Conservation (phyloP, 2,329 filamentous ascomycete genomes). For the Teratosphaeria epicoccoides region DNA sequence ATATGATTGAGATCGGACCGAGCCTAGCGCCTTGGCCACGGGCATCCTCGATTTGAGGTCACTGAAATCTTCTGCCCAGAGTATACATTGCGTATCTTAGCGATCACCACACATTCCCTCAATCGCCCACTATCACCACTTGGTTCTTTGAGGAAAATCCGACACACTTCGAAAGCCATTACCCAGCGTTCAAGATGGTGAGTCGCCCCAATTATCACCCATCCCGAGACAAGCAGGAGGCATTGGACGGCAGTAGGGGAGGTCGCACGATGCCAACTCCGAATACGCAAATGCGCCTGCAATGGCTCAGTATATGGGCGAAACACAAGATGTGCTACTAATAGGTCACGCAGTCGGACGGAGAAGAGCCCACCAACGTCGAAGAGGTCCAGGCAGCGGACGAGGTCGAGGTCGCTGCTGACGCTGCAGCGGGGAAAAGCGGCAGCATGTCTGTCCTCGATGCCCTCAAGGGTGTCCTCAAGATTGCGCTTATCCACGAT, state of each 20-base stretch:
- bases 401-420: constrained; percentile 93
- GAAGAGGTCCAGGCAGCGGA: constrained; percentile 58
- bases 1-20: background rate
- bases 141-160: constrained; percentile 6
- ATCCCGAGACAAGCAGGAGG: background rate
- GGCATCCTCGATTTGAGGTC: background rate
- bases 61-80: background rate
- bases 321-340: background rate
- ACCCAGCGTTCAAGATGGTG: constrained; percentile 6
- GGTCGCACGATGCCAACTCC: constrained; percentile 4
- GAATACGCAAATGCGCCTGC: background rate
- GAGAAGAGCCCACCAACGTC: constrained; percentile 92
- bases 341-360: constrained; percentile 68
- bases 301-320: background rate
- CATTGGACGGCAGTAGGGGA: background rate
- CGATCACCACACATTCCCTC: background rate
- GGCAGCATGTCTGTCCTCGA: constrained; percentile 92
- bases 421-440: constrained; percentile 65
- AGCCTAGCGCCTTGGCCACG: background rate
- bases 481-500: constrained; percentile 98
- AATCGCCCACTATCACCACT: background rate
- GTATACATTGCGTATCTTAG: background rate
- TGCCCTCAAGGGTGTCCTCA: constrained; percentile 96
- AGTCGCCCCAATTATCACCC: background rate
- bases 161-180: constrained; percentile 3